Conservation (phyloP, 257 asterid genomes). For the Gentiana dahurica region DNA sequence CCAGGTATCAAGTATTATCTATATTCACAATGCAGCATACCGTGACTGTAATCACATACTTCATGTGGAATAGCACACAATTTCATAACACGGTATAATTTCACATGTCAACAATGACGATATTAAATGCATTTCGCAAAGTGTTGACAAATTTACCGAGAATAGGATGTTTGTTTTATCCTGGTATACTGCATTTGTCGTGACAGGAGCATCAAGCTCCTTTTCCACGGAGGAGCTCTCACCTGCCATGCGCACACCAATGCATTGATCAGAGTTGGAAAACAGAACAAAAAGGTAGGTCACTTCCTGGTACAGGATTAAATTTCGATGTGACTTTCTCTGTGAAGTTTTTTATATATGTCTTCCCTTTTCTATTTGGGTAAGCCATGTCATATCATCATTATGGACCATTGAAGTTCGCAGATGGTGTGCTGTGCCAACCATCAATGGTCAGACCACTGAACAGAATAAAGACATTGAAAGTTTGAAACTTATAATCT, state of each 20-base stretch:
- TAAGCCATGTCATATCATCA: too few species aligned
- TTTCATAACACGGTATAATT: not conserved
- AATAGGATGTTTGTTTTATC: constrained; percentile 94
- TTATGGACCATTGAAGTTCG: too few species aligned
- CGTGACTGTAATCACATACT: not conserved
- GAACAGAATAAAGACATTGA: too few species aligned
- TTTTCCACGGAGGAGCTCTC: constrained; percentile 98
- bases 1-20: too few species aligned
- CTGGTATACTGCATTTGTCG: constrained; percentile 93
- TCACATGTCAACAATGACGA: not conserved
- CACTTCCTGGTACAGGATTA: too few species aligned
- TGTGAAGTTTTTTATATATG: too few species aligned
- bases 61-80: not conserved
- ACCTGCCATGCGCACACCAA: constrained; percentile 34
- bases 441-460: too few species aligned
- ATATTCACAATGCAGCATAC: not conserved
- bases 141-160: constrained; percentile 58
- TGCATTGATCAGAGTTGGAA: not conserved
- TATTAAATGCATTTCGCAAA: constrained; percentile 10
- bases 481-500: too few species aligned
- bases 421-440: too few species aligned
- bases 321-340: too few species aligned
- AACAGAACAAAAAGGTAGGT: not conserved
- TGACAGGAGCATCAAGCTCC: constrained; percentile 63
- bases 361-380: too few species aligned